Percentiles rank a stretch among this genome's conserved stretches.
Evolutionary conservation across 2,329 filamentous ascomycete species (phyloP).

Genomic region (Phyllosticta citriasiana): DNA sequence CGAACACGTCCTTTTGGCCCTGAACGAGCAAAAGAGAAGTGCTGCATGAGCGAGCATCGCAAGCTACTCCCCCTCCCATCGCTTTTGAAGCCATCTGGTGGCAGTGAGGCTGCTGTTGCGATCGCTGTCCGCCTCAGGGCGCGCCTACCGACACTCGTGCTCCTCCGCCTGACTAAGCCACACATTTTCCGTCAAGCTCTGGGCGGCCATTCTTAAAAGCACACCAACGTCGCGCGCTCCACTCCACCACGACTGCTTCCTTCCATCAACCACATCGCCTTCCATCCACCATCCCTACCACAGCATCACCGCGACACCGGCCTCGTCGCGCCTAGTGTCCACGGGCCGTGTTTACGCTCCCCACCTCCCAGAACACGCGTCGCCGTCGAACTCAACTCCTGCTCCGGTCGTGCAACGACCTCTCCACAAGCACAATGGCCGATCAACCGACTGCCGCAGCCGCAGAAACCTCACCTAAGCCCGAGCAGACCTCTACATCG

Average conservation of each 20-base stretch:
- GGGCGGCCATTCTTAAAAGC: conserved; percentile 10
- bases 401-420: conserved; percentile 22
- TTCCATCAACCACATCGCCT: conserved; percentile 25
- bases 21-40: neutral
- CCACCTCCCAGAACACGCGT: conserved; percentile 25
- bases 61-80: neutral
- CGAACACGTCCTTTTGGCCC: neutral
- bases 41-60: neutral
- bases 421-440: conserved; percentile 25
- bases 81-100: neutral
- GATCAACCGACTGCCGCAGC: conserved; percentile 23
- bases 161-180: conserved; percentile 3
- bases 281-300: conserved; percentile 20
- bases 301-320: conserved; percentile 22
- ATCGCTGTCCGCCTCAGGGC: neutral
- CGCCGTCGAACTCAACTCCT: conserved; percentile 11
- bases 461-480: conserved; percentile 19
- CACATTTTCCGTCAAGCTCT: conserved; percentile 11
- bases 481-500: conserved; percentile 23
- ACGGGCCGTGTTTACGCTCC: conserved; percentile 22
- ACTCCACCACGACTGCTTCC: conserved; percentile 5
- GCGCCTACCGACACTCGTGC: neutral
- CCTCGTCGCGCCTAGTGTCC: conserved; percentile 19
- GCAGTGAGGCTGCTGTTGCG: neutral
- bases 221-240: conserved; percentile 9